Percentiles rank a stretch among this genome's conserved stretches.
Conservation (phyloP, 306 rosid species). For the Echinosophora koreensis region DNA sequence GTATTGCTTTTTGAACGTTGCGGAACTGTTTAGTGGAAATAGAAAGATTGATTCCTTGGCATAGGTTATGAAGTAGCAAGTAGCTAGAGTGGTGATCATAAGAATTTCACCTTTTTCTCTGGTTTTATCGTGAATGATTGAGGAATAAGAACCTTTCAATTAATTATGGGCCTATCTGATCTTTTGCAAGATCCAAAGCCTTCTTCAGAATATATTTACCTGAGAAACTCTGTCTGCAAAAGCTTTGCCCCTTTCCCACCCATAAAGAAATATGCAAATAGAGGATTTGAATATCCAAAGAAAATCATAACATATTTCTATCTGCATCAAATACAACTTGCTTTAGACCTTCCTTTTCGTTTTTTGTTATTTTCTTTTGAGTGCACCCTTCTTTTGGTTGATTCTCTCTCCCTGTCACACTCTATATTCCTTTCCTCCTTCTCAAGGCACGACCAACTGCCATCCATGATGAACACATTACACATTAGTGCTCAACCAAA, state of each 20-base stretch:
- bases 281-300: constrained; percentile 58
- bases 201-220: constrained; percentile 42
- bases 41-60: constrained; percentile 37
- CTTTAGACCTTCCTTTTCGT: constrained; percentile 20
- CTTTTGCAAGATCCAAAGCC: constrained; percentile 50
- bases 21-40: constrained; percentile 8
- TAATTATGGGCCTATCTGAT: constrained; percentile 26
- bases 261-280: constrained; percentile 46
- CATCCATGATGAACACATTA: constrained; percentile 26
- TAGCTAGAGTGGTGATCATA: constrained; percentile 5
- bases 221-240: constrained; percentile 47
- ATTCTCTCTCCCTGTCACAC: constrained; percentile 28
- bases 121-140: constrained; percentile 55
- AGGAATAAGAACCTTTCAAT: constrained; percentile 61
- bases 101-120: constrained; percentile 32
- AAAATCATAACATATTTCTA: constrained; percentile 21
- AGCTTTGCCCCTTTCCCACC: constrained; percentile 58
- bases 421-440: constrained; percentile 45
- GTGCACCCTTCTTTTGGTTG: not conserved
- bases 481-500: not conserved
- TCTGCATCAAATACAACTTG: constrained; percentile 43
- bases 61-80: constrained; percentile 15
- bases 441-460: constrained; percentile 8
- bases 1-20: constrained; percentile 24
- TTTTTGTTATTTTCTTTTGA: constrained; percentile 29